Base-by-base conservation (phyloP, 1,284 basidiomycete species). In the Stereum hirsutum region DNA sequence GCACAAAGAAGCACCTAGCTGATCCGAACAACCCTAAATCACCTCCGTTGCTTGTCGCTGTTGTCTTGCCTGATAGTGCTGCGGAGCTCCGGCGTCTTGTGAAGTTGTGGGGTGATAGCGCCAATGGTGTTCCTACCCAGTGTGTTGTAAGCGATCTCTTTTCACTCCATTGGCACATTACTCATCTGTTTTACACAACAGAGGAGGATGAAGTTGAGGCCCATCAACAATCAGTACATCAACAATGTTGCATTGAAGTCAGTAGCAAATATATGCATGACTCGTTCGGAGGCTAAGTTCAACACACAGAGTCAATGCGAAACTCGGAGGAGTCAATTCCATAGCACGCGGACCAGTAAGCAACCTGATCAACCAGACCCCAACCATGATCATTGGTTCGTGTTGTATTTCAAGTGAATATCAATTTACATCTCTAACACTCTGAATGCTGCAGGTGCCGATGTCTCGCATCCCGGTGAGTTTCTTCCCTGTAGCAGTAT, bases 201-300 rank as follows among this genome's bases (percentile, higher is more conserved):
- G 51, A 58, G 61, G 3, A 40, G 49, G 3, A 49, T 45, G 6
- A 72, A 70, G 33, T 55, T 65, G 33, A 49, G 53, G 20, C 44
- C 26, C 0, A 52, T 51, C 2, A 63, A 62, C 4, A 59, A 67
- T 34, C 72, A 74, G 35, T 75, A 73, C 43, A 63, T 55, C 50
- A 73, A 72, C 49, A 75, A 75, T 44, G 58, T 75, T 17, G 67
- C 66, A 0, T 47, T 75, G 5, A 75, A 75, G 74, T 72, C 42
- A 32, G 61, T 10, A 15, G 6, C 19, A 24, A 20, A 24, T 15
- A 15, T 26, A 39, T 21, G 8, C 14, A n/a, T 14, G 14, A 23
- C n/a, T 10, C 15, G 17, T 20, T 32, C 27, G 11, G 7, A 23
- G 30, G 5, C 7, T 32, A 14, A 6, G 17, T 20, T 33, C n/a